Evolutionary conservation across 106 monocot genomes (phyloP).

Genomic region (Gastrodia elata): DNA sequence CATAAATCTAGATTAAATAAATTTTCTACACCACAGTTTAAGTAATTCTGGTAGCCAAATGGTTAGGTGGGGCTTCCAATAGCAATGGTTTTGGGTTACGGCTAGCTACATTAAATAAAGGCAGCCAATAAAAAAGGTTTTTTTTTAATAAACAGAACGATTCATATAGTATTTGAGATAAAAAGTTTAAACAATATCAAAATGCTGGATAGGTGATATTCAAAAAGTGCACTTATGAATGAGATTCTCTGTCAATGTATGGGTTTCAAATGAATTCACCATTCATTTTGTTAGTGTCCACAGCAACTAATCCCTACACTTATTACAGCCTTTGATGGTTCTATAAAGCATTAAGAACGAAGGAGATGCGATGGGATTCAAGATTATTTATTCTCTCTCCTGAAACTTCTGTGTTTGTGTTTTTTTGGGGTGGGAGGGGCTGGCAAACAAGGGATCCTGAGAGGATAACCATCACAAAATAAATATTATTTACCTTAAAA

Average conservation of each 20-base stretch:
- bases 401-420: too few relatives aligned
- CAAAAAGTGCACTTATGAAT: not conserved
- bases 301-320: not conserved
- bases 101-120: not conserved
- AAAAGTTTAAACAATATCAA: not conserved
- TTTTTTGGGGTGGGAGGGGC: too few relatives aligned
- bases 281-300: not conserved
- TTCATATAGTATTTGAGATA: not conserved
- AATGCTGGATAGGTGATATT: not conserved
- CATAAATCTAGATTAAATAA: not conserved
- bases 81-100: not conserved
- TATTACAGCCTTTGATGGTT: too few relatives aligned
- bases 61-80: not conserved
- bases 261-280: not conserved
- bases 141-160: not conserved
- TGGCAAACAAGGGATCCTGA: too few relatives aligned
- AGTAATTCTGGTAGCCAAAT: not conserved
- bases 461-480: not conserved
- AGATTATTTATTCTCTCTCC: too few relatives aligned
- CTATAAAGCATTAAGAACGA: too few relatives aligned
- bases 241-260: not conserved
- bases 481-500: constrained; percentile 48
- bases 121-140: not conserved
- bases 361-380: too few relatives aligned
- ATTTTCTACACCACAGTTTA: not conserved